These are phyloP conservation scores for Tylopilus sp. DNA, from an alignment of 1,284 basidiomycete species.

Conservation along the genomic window DNA sequence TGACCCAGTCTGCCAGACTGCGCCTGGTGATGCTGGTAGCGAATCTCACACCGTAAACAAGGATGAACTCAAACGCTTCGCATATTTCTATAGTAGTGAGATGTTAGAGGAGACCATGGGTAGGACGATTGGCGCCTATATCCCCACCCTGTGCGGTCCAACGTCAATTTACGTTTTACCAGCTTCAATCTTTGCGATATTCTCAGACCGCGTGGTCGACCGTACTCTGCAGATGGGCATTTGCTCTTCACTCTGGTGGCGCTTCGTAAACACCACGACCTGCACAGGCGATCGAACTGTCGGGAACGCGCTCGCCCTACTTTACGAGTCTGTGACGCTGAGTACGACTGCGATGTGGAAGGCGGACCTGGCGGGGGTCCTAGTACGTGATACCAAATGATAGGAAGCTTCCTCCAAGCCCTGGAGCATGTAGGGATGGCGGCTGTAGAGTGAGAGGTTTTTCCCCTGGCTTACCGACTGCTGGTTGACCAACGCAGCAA, in stretches of 20 bases:
- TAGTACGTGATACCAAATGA: too few species aligned
- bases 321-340: conserved; percentile 32
- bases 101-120: too few species aligned
- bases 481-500: too few species aligned
- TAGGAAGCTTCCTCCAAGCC: too few species aligned
- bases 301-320: conserved; percentile 49
- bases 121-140: conserved; percentile 19
- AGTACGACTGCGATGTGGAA: neutral
- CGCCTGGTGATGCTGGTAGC: too few species aligned
- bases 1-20: conserved; percentile 11
- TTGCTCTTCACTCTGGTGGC: conserved; percentile 23
- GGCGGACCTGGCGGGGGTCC: too few species aligned
- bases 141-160: neutral
- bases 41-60: too few species aligned
- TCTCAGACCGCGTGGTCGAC: conserved; percentile 40
- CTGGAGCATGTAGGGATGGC: too few species aligned
- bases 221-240: conserved; percentile 18
- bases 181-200: conserved; percentile 46
- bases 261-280: conserved; percentile 45
- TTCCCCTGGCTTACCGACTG: too few species aligned
- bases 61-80: neutral
- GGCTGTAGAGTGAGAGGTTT: too few species aligned
- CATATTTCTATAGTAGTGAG: conserved; percentile 12
- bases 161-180: neutral
- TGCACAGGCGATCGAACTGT: conserved; percentile 51